These are phyloP conservation scores for Naganishia kalamii DNA, from an alignment of 768 basidiomycete species.

Conservation along the genomic window DNA sequence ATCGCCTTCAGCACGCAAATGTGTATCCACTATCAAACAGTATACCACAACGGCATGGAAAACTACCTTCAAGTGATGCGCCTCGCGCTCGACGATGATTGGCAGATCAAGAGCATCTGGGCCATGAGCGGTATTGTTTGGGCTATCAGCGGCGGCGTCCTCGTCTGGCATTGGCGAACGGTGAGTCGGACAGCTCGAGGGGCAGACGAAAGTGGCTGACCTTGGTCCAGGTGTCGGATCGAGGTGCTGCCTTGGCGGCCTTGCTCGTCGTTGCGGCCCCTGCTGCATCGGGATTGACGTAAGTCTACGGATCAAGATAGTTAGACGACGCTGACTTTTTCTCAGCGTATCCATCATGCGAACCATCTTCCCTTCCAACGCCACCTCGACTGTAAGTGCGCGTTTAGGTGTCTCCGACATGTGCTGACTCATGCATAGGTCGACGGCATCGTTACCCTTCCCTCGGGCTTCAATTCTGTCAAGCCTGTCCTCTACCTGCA, in stretches of 20 bases:
- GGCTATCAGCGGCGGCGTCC: not conserved
- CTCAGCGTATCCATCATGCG: not conserved
- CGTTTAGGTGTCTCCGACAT: not conserved
- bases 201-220: not conserved
- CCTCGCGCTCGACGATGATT: not conserved
- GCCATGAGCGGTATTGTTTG: not conserved
- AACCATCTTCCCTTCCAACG: not conserved
- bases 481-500: not conserved
- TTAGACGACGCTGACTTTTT: not conserved
- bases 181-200: not conserved
- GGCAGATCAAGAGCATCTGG: conserved; percentile 15
- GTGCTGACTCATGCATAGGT: not conserved
- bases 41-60: not conserved
- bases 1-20: not conserved
- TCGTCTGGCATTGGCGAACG: not conserved
- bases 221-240: not conserved
- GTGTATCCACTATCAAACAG: not conserved
- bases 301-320: not conserved
- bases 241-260: not conserved
- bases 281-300: not conserved
- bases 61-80: conserved; percentile 1
- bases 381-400: not conserved
- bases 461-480: not conserved
- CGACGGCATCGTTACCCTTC: not conserved
- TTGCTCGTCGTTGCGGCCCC: not conserved